A percentile compares a stretch with the other conserved stretches of the same genome.
Evolutionary conservation across 345 rosid species (phyloP).

Genomic region (Salix suchowensis): DNA sequence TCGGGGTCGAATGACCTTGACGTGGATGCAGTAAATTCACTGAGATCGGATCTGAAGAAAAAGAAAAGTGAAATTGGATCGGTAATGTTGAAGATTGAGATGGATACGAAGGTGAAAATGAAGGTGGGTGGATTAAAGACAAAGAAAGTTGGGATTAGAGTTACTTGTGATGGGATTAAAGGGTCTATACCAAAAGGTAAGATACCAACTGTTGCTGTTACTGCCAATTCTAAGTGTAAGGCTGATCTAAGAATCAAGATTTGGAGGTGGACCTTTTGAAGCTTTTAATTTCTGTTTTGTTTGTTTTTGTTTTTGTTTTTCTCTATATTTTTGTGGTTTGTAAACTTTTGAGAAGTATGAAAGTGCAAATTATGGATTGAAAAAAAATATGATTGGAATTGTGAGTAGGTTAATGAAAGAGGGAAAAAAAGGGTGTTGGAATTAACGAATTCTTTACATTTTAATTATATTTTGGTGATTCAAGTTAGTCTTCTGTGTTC

Average conservation of each 20-base stretch:
- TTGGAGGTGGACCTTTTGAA: slow-evolving; percentile 79
- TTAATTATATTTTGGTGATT: no score
- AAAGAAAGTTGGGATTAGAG: slow-evolving; percentile 73
- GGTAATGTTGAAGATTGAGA: slow-evolving; percentile 43
- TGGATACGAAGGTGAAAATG: slow-evolving; percentile 65
- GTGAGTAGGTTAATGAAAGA: slow-evolving; percentile 1
- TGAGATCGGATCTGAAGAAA: slow-evolving; percentile 77
- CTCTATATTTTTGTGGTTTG: slow-evolving; percentile 12
- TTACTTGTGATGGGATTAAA: slow-evolving; percentile 62
- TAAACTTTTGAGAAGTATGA: slow-evolving; percentile 20
- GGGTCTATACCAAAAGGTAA: slow-evolving; percentile 69
- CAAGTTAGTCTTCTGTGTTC: background rate
- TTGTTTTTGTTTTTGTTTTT: background rate
- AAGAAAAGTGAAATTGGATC: slow-evolving; percentile 20
- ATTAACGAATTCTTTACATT: background rate
- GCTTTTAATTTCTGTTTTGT: background rate
- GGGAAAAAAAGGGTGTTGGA: background rate
- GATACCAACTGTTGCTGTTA: slow-evolving; percentile 51
- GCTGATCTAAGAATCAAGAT: slow-evolving; percentile 83
- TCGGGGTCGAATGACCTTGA: slow-evolving; percentile 58
- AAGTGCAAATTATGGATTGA: slow-evolving; percentile 12
- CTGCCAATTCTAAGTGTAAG: slow-evolving; percentile 54
- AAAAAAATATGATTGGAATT: background rate
- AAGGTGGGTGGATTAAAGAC: slow-evolving; percentile 53
- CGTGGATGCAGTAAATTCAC: slow-evolving; percentile 45